A percentile compares a stretch with the other conserved stretches of the same genome.
These are phyloP conservation scores for Penicillium coffeae DNA, from an alignment of 495 filamentous ascomycete genomes.

Conservation along the genomic window DNA sequence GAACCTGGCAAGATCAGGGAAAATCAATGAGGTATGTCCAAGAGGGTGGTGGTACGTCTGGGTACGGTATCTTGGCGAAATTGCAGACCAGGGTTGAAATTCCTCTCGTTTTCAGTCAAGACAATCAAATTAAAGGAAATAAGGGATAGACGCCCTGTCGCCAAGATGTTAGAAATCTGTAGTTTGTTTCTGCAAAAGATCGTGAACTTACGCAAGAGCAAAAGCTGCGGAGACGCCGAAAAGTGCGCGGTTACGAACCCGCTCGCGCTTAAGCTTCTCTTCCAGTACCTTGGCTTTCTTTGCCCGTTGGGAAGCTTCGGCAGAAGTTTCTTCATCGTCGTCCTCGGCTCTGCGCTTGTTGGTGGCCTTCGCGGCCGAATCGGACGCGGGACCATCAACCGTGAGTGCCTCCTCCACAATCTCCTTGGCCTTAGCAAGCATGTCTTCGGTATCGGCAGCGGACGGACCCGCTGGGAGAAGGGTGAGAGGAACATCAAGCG, in stretches of 20 bases:
- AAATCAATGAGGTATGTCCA: background rate
- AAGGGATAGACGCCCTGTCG: conserved; percentile 44
- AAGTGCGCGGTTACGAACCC: conserved; percentile 75
- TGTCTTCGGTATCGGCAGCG: conserved; percentile 67
- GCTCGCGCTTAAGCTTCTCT: conserved; percentile 75
- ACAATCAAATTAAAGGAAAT: conserved; percentile 36
- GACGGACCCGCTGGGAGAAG: conserved; percentile 64
- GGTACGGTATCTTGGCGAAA: background rate
- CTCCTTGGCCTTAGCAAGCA: conserved; percentile 80
- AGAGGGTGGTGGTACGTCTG: background rate
- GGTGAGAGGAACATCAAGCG: conserved; percentile 65
- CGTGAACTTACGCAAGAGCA: conserved; percentile 73
- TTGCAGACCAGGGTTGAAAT: background rate
- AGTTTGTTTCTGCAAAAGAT: background rate
- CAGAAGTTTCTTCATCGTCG: conserved; percentile 52
- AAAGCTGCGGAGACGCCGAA: conserved; percentile 80
- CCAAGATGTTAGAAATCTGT: conserved; percentile 15
- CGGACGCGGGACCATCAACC: conserved; percentile 25
- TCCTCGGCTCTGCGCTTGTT: conserved; percentile 84
- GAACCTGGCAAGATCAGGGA: background rate
- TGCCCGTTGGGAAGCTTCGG: conserved; percentile 42
- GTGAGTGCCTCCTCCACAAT: conserved; percentile 81
- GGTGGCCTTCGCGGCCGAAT: conserved; percentile 44
- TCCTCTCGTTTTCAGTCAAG: background rate
- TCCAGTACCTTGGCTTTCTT: conserved; percentile 76